Evolutionary conservation across 2,329 filamentous ascomycete species (phyloP).

Genomic region (Aulographum hederae): DNA sequence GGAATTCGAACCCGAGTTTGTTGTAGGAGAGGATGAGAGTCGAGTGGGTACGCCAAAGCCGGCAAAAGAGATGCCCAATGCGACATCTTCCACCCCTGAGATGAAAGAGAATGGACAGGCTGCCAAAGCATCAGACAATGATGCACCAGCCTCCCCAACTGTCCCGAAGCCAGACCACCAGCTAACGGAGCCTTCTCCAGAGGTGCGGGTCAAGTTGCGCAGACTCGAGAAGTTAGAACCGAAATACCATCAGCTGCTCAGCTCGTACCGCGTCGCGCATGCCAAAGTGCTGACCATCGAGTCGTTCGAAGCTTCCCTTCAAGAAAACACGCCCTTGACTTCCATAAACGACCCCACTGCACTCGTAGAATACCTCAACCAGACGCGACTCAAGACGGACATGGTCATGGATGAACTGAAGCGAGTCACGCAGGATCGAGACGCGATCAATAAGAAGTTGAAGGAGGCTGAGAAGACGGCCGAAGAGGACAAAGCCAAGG

Average conservation of each 20-base stretch:
- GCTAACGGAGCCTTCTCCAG: too few species aligned
- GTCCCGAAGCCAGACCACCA: too few species aligned
- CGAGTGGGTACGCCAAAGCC: too few species aligned
- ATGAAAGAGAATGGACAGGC: too few species aligned
- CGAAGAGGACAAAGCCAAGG: slow-evolving; percentile 43
- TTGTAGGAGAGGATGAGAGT: slow-evolving; percentile 67
- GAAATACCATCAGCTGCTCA: slow-evolving; percentile 75
- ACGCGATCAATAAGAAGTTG: slow-evolving; percentile 59
- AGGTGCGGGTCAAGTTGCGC: slow-evolving; percentile 57
- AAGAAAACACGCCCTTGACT: slow-evolving; percentile 80
- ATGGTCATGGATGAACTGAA: slow-evolving; percentile 93
- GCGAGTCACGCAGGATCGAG: slow-evolving; percentile 63
- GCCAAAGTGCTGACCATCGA: slow-evolving; percentile 74
- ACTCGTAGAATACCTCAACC: slow-evolving; percentile 76
- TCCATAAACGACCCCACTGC: slow-evolving; percentile 74
- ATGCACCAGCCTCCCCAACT: too few species aligned
- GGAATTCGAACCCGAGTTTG: slow-evolving; percentile 73
- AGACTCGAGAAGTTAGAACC: slow-evolving; percentile 82
- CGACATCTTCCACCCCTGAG: too few species aligned
- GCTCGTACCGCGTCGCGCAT: slow-evolving; percentile 85
- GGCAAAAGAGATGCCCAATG: too few species aligned
- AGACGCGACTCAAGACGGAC: slow-evolving; percentile 68
- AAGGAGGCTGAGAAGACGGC: slow-evolving; percentile 49
- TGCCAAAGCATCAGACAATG: too few species aligned
- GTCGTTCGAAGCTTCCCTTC: slow-evolving; percentile 76